phyloP scores from a whole-genome alignment of 768 basidiomycete species.

The Suillus bovinus region DNA sequence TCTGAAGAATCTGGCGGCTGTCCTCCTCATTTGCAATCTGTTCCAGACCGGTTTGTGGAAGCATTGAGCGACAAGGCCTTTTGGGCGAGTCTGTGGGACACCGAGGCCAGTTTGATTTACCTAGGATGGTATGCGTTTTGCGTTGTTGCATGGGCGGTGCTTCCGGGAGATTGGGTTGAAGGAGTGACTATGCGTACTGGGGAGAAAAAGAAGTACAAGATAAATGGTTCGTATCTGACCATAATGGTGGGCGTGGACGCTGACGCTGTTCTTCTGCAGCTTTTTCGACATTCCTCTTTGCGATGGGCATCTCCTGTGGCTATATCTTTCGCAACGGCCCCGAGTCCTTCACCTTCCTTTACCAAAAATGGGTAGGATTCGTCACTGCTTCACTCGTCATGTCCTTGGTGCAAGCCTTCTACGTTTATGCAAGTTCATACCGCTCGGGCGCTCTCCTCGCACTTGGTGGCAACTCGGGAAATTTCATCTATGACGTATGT shows the following conservation, averaged over 20 bases:
- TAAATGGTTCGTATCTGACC: conserved; percentile 69
- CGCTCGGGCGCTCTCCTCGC: conserved; percentile 72
- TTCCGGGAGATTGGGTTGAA: conserved; percentile 74
- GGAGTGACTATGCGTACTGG: conserved; percentile 77
- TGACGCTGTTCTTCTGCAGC: conserved; percentile 43
- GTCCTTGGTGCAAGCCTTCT: conserved; percentile 72
- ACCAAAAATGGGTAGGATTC: conserved; percentile 91
- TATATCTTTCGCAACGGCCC: conserved; percentile 74
- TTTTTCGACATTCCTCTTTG: conserved; percentile 82
- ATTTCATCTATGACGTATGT: conserved; percentile 86
- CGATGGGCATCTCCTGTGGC: conserved; percentile 72
- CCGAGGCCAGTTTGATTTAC: conserved; percentile 74
- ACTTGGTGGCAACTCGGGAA: conserved; percentile 89
- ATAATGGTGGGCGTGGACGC: not conserved
- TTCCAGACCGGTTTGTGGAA: conserved; percentile 45
- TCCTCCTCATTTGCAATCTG: conserved; percentile 48
- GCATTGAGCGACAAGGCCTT: conserved; percentile 51
- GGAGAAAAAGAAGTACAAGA: conserved; percentile 80
- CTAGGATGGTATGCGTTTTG: conserved; percentile 90
- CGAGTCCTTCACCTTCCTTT: conserved; percentile 82
- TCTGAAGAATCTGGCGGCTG: conserved; percentile 72
- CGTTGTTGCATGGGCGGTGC: conserved; percentile 74
- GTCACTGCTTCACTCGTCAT: conserved; percentile 80
- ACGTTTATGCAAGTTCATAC: conserved; percentile 74
- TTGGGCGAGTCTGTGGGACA: conserved; percentile 84